Conservation (phyloP, 2,329 filamentous ascomycete species). For the Aspergillus caelatus region DNA sequence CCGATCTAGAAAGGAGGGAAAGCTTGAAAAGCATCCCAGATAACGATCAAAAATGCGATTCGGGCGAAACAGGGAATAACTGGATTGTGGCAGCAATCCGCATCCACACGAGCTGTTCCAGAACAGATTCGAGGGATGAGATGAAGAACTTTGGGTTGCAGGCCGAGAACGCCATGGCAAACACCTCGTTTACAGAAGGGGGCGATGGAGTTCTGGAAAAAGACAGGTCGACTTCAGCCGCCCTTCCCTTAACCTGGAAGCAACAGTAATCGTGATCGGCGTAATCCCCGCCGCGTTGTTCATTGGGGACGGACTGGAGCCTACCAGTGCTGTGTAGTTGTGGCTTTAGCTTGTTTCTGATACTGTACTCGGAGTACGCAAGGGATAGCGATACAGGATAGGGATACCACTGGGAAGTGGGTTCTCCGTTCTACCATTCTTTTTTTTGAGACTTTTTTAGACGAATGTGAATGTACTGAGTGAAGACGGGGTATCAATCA, state of each 20-base stretch:
- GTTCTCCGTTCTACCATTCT: neutral
- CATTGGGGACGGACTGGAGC: slow-evolving; percentile 7
- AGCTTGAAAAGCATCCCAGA: neutral
- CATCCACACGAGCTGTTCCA: slow-evolving; percentile 2
- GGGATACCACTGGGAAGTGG: neutral
- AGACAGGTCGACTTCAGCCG: slow-evolving; percentile 18
- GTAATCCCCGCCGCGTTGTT: slow-evolving; percentile 13
- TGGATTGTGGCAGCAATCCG: neutral
- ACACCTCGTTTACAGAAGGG: slow-evolving; percentile 22
- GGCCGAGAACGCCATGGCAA: slow-evolving; percentile 6
- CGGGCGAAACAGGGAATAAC: neutral
- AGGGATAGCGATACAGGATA: slow-evolving; percentile 17
- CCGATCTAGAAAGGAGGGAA: neutral
- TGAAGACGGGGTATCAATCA: neutral
- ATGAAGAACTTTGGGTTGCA: slow-evolving; percentile 6
- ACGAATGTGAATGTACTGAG: neutral
- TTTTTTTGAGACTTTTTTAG: neutral
- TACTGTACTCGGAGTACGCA: slow-evolving; percentile 15
- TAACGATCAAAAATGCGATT: neutral
- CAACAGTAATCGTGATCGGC: slow-evolving; percentile 18
- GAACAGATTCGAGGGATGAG: slow-evolving; percentile 5
- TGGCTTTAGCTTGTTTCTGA: slow-evolving; percentile 14
- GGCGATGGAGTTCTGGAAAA: slow-evolving; percentile 27
- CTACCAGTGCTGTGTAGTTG: slow-evolving; percentile 11
- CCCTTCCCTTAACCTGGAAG: slow-evolving; percentile 1